These are phyloP conservation scores for Hyphopichia homilentoma DNA, from an alignment of 805 yeast species.

Conservation along the genomic window DNA sequence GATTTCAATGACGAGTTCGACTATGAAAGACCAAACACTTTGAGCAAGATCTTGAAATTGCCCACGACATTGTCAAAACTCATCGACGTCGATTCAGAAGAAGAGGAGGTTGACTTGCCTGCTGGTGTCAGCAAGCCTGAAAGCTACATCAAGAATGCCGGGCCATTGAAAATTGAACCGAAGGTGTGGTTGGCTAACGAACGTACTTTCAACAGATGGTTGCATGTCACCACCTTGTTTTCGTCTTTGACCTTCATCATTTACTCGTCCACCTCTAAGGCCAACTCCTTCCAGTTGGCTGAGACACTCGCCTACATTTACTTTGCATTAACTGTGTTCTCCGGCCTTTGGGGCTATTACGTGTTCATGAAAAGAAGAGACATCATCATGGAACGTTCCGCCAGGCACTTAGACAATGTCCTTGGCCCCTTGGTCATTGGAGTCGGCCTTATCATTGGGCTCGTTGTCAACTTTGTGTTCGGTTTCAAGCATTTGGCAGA, in stretches of 20 bases:
- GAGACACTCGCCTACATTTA: slow-evolving; percentile 70
- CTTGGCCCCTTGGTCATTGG: slow-evolving; percentile 85
- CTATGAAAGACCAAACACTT: slow-evolving; percentile 23
- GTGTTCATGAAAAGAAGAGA: slow-evolving; percentile 68
- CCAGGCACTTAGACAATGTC: slow-evolving; percentile 84
- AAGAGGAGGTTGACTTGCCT: slow-evolving; percentile 76
- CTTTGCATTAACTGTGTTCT: slow-evolving; percentile 76
- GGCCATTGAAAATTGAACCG: slow-evolving; percentile 92
- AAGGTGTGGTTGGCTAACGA: slow-evolving; percentile 99
- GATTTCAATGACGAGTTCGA: slow-evolving; percentile 26
- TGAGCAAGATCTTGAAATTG: slow-evolving; percentile 19
- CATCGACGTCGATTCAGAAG: slow-evolving; percentile 76
- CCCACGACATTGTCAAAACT: slow-evolving; percentile 34
- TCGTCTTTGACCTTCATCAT: slow-evolving; percentile 83
- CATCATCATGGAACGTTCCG: slow-evolving; percentile 76
- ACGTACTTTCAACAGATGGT: slow-evolving; percentile 95
- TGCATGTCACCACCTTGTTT: slow-evolving; percentile 80
- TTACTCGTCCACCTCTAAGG: slow-evolving; percentile 66
- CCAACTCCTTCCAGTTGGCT: slow-evolving; percentile 65
- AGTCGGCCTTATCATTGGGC: slow-evolving; percentile 59
- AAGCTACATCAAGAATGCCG: slow-evolving; percentile 76
- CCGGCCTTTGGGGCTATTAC: slow-evolving; percentile 86
- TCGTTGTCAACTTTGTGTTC: slow-evolving; percentile 67
- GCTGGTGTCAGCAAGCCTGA: slow-evolving; percentile 86
- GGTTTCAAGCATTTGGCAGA: slow-evolving; percentile 40